Evolutionary conservation across 805 yeast genomes (phyloP).

Genomic region (Candida quercuum): DNA sequence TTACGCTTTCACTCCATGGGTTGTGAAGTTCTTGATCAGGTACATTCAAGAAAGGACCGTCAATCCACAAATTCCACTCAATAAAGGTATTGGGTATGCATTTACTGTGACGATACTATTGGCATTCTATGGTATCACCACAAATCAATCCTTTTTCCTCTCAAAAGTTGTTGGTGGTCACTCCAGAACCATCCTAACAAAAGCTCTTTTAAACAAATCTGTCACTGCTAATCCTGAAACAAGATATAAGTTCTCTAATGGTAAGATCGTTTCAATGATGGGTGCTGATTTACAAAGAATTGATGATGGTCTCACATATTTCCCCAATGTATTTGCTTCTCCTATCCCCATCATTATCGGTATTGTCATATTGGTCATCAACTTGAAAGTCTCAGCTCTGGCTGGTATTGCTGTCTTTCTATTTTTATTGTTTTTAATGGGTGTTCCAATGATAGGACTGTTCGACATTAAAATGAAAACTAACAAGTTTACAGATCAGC

Average conservation of each 20-base stretch:
- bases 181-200: slow-evolving; percentile 58
- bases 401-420: slow-evolving; percentile 50
- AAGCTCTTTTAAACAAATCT: slow-evolving; percentile 61
- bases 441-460: slow-evolving; percentile 39
- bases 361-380: slow-evolving; percentile 50
- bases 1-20: slow-evolving; percentile 45
- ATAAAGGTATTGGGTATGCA: slow-evolving; percentile 70
- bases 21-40: slow-evolving; percentile 44
- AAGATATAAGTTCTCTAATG: slow-evolving; percentile 50
- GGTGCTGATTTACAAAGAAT: slow-evolving; percentile 74
- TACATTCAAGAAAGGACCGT: slow-evolving; percentile 39
- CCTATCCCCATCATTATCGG: slow-evolving; percentile 52
- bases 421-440: slow-evolving; percentile 36
- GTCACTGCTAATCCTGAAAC: slow-evolving; percentile 50
- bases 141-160: slow-evolving; percentile 57
- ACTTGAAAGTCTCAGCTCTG: slow-evolving; percentile 59
- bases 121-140: slow-evolving; percentile 37
- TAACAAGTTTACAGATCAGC: slow-evolving; percentile 51
- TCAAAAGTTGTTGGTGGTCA: slow-evolving; percentile 60
- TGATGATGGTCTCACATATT: slow-evolving; percentile 60
- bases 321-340: slow-evolving; percentile 31
- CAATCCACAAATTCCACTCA: slow-evolving; percentile 31
- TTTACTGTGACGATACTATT: slow-evolving; percentile 59
- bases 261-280: slow-evolving; percentile 64
- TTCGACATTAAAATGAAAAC: slow-evolving; percentile 39